Evolutionary conservation across 2,329 filamentous ascomycete species (phyloP).

Genomic region (Calonectria honghensis): DNA sequence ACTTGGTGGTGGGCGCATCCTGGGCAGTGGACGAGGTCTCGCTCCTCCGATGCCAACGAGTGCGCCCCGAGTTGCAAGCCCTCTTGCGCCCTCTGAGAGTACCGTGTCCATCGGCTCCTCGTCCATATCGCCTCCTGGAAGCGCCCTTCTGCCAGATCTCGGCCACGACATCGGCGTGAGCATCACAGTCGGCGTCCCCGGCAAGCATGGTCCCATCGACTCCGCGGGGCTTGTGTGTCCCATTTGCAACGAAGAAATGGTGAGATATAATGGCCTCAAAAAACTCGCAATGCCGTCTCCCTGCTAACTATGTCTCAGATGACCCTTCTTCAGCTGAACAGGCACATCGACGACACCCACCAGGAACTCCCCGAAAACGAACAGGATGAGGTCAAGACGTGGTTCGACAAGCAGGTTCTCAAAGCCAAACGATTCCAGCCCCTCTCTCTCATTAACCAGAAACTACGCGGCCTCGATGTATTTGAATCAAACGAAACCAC

Average conservation of each 20-base stretch:
- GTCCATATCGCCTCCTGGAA: constrained; percentile 75
- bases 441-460: constrained; percentile 92
- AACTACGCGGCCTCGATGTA: constrained; percentile 91
- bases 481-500: constrained; percentile 91
- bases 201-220: constrained; percentile 69
- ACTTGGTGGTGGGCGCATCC: constrained; percentile 92
- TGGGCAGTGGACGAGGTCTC: constrained; percentile 90
- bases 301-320: constrained; percentile 71
- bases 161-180: constrained; percentile 87
- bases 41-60: constrained; percentile 74
- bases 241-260: constrained; percentile 99
- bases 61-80: constrained; percentile 69
- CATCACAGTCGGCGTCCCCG: constrained; percentile 79
- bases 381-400: constrained; percentile 96
- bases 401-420: constrained; percentile 95
- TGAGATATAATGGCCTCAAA: constrained; percentile 61
- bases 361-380: constrained; percentile 91
- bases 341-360: constrained; percentile 89
- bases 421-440: constrained; percentile 96
- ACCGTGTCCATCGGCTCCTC: constrained; percentile 86
- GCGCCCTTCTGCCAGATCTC: constrained; percentile 79
- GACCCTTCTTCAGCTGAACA: constrained; percentile 93
- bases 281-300: neutral
- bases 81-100: constrained; percentile 78
- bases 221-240: constrained; percentile 87